phyloP scores from a whole-genome alignment of 164 flowering plant species.

The Macadamia integrifolia region DNA sequence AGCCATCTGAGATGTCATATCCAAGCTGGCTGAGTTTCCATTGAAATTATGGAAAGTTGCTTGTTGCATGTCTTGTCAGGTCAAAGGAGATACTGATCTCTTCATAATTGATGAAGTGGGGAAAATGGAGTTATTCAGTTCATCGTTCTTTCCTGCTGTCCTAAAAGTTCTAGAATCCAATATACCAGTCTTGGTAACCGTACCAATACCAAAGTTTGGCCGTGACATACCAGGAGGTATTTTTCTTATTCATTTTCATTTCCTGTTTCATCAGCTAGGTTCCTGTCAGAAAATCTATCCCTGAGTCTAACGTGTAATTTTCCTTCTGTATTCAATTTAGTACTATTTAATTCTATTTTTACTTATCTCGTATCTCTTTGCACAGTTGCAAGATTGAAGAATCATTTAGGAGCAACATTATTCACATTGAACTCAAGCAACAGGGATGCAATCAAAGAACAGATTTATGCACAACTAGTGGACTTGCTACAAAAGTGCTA shows the following conservation, averaged over 20 bases:
- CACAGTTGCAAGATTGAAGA: constrained; percentile 73
- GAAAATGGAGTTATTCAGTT: constrained; percentile 83
- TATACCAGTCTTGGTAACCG: constrained; percentile 69
- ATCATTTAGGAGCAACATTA: constrained; percentile 60
- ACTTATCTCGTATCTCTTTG: constrained; percentile 4
- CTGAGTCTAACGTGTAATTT: background rate
- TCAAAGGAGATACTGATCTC: constrained; percentile 69
- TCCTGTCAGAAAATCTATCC: background rate
- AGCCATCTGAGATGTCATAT: no score
- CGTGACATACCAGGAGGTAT: constrained; percentile 87
- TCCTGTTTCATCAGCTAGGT: background rate
- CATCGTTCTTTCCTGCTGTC: constrained; percentile 84
- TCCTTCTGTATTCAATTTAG: background rate
- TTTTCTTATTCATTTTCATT: background rate
- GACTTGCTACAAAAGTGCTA: background rate
- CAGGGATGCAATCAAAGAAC: background rate
- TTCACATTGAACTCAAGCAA: constrained; percentile 11
- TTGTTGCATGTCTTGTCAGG: constrained; percentile 27
- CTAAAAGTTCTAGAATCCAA: constrained; percentile 58
- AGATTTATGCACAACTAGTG: background rate
- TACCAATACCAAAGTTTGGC: constrained; percentile 69
- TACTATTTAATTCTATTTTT: background rate
- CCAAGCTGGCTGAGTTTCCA: background rate
- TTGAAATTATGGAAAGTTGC: background rate
- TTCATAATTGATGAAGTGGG: constrained; percentile 93